Conservation (phyloP, 2,329 filamentous ascomycete genomes). For the Lasiodiplodia hormozganensis region DNA sequence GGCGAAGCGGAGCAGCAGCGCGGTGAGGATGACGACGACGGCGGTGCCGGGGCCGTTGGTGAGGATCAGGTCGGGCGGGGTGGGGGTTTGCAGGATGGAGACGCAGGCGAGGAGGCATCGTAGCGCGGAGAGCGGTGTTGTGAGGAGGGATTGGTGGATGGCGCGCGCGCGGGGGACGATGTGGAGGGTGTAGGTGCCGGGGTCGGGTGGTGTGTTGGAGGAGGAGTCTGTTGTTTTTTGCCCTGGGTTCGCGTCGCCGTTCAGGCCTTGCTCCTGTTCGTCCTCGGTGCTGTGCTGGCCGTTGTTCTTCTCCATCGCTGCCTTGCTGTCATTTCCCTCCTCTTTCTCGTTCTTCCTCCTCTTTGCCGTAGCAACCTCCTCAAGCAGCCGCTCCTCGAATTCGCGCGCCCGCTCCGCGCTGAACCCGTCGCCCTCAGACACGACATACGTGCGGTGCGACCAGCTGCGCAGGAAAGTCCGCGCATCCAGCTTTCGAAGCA, state of each 20-base stretch:
- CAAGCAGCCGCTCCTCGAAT: constrained; percentile 61
- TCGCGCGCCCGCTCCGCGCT: constrained; percentile 69
- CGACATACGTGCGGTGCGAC: constrained; percentile 74
- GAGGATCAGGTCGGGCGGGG: constrained; percentile 74
- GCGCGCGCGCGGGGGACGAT: constrained; percentile 76
- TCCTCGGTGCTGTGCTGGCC: background rate
- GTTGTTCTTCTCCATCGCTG: too few species aligned
- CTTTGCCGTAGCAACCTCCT: background rate
- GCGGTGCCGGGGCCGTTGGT: constrained; percentile 90
- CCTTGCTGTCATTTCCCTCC: background rate
- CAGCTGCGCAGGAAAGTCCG: constrained; percentile 55
- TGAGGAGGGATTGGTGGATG: constrained; percentile 81
- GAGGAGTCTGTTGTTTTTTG: constrained; percentile 26
- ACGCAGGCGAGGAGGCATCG: constrained; percentile 59
- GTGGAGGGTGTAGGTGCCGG: constrained; percentile 65
- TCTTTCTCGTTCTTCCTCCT: too few species aligned
- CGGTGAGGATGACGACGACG: constrained; percentile 73
- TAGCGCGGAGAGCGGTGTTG: constrained; percentile 73
- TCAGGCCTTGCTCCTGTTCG: background rate
- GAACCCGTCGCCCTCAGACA: constrained; percentile 77
- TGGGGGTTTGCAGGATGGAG: constrained; percentile 36
- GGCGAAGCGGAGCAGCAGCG: constrained; percentile 62
- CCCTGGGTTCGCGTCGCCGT: background rate
- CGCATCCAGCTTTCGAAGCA: constrained; percentile 68
- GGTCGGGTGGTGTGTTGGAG: constrained; percentile 42